Conservation (phyloP, 2,329 filamentous ascomycete species). For the Phymatotrichopsis omnivora region DNA sequence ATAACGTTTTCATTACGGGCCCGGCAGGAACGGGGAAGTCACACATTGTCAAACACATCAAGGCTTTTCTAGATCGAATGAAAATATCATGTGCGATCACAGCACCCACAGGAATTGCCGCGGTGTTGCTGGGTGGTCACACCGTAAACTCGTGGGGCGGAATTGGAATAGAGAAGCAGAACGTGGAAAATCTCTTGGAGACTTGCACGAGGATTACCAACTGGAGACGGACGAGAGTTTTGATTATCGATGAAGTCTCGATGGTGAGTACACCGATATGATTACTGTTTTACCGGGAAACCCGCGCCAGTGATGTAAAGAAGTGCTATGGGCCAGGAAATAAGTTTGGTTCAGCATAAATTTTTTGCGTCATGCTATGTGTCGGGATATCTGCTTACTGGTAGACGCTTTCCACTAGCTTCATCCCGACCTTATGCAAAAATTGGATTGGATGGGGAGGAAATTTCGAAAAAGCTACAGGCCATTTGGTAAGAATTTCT, state of each 20-base stretch:
- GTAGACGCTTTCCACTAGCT: too few species aligned
- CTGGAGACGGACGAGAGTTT: background rate
- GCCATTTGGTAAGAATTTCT: too few species aligned
- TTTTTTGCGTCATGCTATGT: too few species aligned
- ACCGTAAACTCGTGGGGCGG: background rate
- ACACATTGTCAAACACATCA: background rate
- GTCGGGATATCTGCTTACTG: too few species aligned
- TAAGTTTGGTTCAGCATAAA: too few species aligned
- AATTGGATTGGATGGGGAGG: too few species aligned
- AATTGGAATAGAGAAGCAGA: background rate
- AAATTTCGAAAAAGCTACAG: too few species aligned
- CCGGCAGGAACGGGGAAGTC: slow-evolving; percentile 2
- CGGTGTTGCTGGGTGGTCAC: background rate
- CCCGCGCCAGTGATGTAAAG: too few species aligned
- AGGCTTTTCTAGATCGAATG: background rate
- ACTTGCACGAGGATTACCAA: background rate
- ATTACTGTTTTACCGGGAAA: too few species aligned
- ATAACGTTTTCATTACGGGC: slow-evolving; percentile 2
- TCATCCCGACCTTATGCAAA: too few species aligned
- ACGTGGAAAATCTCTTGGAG: background rate
- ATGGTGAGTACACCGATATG: background rate
- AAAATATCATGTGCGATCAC: slow-evolving; percentile 1
- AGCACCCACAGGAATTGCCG: slow-evolving; percentile 5
- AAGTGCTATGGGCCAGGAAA: too few species aligned
- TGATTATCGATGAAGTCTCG: background rate